Evolutionary conservation across 768 basidiomycete genomes (phyloP), one percentile per base, ranked within the genome.

Genomic region (Coprinopsis marcescibilis): DNA sequence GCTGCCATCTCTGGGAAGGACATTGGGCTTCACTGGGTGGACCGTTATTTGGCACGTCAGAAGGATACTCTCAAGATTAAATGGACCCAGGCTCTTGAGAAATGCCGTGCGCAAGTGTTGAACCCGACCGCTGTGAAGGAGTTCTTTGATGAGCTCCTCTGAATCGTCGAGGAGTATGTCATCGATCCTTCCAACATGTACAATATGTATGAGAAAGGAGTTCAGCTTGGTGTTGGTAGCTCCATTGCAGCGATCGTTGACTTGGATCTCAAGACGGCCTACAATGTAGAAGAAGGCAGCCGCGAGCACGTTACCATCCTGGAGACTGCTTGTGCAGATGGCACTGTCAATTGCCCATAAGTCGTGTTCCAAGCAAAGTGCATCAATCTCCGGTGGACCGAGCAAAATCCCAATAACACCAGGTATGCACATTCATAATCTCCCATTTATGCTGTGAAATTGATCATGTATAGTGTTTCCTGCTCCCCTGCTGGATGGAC

Each of bases 221-320:
- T 60, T 17, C 63, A 67, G 49, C 53, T 59, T 11, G 60, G 58
- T 5, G 41, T 55, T 35, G 58, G 58, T 20, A 43, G 45, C n/a
- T 35, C 27, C 14, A 30, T 57, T 21, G 24, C 44, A 17, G 59
- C 57, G 3, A 53, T 60, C n/a, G 42, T 57, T 24, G 59, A 60
- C 30, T 48, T 45, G 1, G 45, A 51, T 24, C 55, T 55, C 39
- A 45, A 61, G 34, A 64, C 63, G 45, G 55, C 60, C 20, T 65
- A 65, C 25, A 60, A 65, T 36, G 50, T 68, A 49, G 61, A 67
- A 45, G 55, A 65, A 39, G 54, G 59, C 1, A 66, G 68, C 46
- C 53, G 67, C 2, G 69, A 77, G 51, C 61, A 74, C 1, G 65
- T 77, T 12, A 77, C 74, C 0, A 55, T 76, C 20, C 67, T 78